Base-by-base conservation (phyloP, 495 filamentous ascomycete genomes). In the Stereocaulon alpinum region DNA sequence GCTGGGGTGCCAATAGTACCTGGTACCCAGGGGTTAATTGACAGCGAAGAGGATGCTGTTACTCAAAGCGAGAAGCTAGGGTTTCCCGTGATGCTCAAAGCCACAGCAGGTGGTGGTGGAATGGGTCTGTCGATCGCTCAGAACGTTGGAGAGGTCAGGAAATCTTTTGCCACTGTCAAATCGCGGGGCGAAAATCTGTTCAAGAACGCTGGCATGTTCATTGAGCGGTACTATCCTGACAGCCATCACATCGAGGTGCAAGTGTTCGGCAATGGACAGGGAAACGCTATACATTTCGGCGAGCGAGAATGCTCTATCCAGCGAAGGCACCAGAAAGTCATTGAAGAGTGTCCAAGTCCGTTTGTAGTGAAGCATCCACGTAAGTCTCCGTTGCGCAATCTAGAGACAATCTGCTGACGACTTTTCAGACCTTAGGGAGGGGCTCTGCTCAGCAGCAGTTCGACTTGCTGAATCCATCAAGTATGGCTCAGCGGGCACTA, bases 401-500 rank as follows among this genome's bases (percentile, higher is more conserved):
- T 50, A 27, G 11, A 20, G 3, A 10, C 3, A 3, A 4, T 18
- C 41, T 29, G 30, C 27, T 55, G n/a, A 32, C 7, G 59, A 54
- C 49, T 65, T 17, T 47, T 55, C 63, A 55, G 68, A 68, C 0
- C 61, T 84, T 37, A 73, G 80, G 9, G 61, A 75, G 55, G 74
- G 71, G 20, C 67, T 86, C 6, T 68, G 74, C 29, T 67, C 72
- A n/a, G 77, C 74, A 30, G 82, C 83, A 7, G 73, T 81, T 11
- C 66, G 66, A 22, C 69, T 82, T 7, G 76, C 78, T 1, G 68
- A 75, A 49, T 75, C 73, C 4, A 73, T 85, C 32, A 73, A 76
- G n/a, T 86, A 86, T 59, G 72, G 69, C 15, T 79, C 75, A 6
- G 81, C 78, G 5, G 84, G 84, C 0, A 87, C 84, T 0, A 73